Evolutionary conservation across 2,329 filamentous ascomycete genomes (phyloP), one percentile per base, ranked within the genome.

Genomic region (Pyrenochaeta sp.): DNA sequence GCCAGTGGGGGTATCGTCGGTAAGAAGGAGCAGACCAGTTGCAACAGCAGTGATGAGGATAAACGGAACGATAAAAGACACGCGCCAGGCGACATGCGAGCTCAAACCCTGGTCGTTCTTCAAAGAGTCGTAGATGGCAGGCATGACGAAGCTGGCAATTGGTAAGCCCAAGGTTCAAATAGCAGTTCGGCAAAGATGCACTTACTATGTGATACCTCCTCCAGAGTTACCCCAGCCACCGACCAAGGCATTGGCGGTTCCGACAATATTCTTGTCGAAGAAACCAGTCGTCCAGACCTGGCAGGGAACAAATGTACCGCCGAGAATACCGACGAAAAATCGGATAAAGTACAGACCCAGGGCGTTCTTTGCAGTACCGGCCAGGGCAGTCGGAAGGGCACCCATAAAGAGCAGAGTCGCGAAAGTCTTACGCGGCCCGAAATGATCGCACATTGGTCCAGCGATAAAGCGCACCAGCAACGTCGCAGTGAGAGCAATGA

Each of bases 221-320:
- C 93, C 93, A 27, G 91, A 86, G 68, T 96, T 97, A 50, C 93
- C 93, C 81, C 91, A 90, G 13, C 93, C 93, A 42, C 89, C 93
- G 1, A 92, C 90, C 19, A 97, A 79, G 2, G 92, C 90, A 73
- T 97, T 97, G 60, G 92, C 91, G 5, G 91, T 93, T 47, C 93
- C 93, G 19, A 97, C 90, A 27, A 97, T 85, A 69, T 93, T 95
- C 81, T 93, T 95, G 80, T 97, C 93, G 75, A 92, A 97, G 82
- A 96, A 97, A 0, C 90, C 92, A 0, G 92, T 97, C 9, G 90
- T 91, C 92, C 93, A 97, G 6, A 96, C 93, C 74, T 96, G 92
- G 76, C 92, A 96, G 12, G 91, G 91, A 0, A 94, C 91, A 68
- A 94, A 94, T 1, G 87, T 86, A 2, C 89, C 90, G 40, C 91